Base-by-base conservation (phyloP, 352 stramenopile genomes). In the Globisporangium spinosum region DNA sequence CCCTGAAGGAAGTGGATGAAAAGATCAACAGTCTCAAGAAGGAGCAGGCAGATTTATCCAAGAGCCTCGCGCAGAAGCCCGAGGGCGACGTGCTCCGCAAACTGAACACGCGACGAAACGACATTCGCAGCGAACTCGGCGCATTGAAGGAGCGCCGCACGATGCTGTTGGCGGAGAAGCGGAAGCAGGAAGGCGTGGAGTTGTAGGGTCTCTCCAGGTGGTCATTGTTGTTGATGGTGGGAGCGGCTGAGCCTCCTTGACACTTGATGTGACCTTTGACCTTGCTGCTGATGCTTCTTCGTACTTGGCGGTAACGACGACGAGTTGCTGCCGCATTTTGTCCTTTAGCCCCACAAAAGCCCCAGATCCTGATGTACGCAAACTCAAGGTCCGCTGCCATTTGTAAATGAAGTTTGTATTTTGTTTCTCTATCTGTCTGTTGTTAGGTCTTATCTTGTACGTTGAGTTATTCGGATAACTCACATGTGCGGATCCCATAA, bases 61-160 rank as follows among this genome's bases (percentile, higher is more conserved):
- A 94, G 72, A 82, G 80, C 40, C 72, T 93, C 58, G 79, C 79
- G 32, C 79, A 90, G 64, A 89, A 89, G 69, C 83, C 88, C 22
- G 84, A 94, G 60, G 83, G 82, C 53, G 83, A 95, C 35, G 82
- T 83, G 69, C 76, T 95, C 25, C 85, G 87, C 65, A 89, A 92
- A 65, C 84, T 95, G 60, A 95, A 92, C 75, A 78, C 83, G 25
- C 71, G 85, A 73, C 74, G 85, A 74, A 95, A 93, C 72, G 86
- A 91, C 66, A 95, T 95, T 58, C 80, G 86, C 77, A 93, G 82
- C 70, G 88, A 95, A 69, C 74, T 94, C 65, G 87, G 86, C 34
- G 85, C 83, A 64, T 76, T 95, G 65, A 93, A 93, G 62, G 85
- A 93, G 63, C 87, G 88, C 45, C 88, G 86, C 55, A 91, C 81